Evolutionary conservation across 2,329 filamentous ascomycete genomes (phyloP).

Genomic region (Aspergillus sp.): DNA sequence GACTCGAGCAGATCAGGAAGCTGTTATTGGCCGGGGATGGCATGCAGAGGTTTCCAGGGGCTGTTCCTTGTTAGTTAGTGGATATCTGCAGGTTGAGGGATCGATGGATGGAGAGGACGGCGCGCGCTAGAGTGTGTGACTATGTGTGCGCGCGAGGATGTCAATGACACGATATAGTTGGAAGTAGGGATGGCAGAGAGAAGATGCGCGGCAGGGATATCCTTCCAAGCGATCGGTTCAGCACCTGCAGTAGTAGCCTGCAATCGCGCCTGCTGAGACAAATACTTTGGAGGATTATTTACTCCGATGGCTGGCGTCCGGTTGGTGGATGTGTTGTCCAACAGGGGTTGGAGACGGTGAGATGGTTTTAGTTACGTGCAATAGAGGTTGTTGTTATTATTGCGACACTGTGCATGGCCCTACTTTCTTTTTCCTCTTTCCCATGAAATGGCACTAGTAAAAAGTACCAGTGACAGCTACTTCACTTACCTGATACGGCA

Average conservation of each 20-base stretch:
- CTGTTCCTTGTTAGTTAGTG: not conserved
- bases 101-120: not conserved
- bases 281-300: not conserved
- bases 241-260: not conserved
- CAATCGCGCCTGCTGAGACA: too few species aligned
- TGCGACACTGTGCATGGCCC: not conserved
- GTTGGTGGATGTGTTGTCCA: not conserved
- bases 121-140: not conserved
- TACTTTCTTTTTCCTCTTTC: not conserved
- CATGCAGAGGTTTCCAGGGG: not conserved
- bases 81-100: not conserved
- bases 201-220: conserved; percentile 4
- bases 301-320: not conserved
- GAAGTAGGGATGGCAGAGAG: not conserved
- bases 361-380: not conserved
- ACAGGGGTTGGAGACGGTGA: not conserved
- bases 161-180: too few species aligned
- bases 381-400: not conserved
- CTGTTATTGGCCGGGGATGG: conserved; percentile 1
- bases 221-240: not conserved
- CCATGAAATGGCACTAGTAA: not conserved
- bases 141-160: not conserved
- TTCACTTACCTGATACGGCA: not conserved
- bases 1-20: not conserved
- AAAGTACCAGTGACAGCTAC: not conserved